These are phyloP conservation scores for Salvia hispanica DNA, from an alignment of 257 asterid genomes.

Conservation along the genomic window DNA sequence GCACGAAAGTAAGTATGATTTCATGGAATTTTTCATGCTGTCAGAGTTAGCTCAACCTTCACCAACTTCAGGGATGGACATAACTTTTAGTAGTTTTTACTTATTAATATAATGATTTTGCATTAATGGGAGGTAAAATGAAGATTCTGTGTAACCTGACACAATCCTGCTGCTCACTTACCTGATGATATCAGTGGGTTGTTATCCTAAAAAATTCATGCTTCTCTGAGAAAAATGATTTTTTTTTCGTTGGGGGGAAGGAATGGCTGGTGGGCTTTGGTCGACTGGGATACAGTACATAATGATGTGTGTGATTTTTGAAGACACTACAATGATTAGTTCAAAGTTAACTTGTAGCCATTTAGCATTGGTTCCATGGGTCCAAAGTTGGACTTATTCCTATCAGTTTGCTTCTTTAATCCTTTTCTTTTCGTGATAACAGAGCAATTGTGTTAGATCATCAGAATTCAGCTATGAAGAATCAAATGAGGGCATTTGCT, in stretches of 20 bases:
- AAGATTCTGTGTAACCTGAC: constrained; percentile 16
- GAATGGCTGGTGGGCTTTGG: neutral
- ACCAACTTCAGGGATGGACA: constrained; percentile 15
- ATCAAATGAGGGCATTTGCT: constrained; percentile 69
- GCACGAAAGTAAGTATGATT: constrained; percentile 68
- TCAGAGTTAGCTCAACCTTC: constrained; percentile 11
- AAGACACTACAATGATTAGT: neutral
- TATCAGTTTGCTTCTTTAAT: constrained; percentile 23
- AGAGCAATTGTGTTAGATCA: constrained; percentile 90
- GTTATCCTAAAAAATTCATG: constrained; percentile 12
- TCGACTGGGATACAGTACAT: constrained; percentile 17
- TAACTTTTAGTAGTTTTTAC: neutral
- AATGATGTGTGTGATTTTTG: neutral
- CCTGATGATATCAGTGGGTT: constrained; percentile 21
- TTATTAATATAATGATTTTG: constrained; percentile 2
- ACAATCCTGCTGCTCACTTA: constrained; percentile 16
- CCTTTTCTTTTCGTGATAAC: constrained; percentile 44
- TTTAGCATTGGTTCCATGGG: constrained; percentile 16
- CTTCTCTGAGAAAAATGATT: neutral
- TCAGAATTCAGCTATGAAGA: constrained; percentile 74
- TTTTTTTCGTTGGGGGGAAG: neutral
- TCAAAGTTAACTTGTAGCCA: neutral
- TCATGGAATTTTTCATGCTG: constrained; percentile 16
- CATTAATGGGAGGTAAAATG: constrained; percentile 12
- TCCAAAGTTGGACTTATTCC: constrained; percentile 20